Percentiles rank a stretch among this genome's conserved stretches.
phyloP scores from a whole-genome alignment of 208 protist genomes.

The Leishmania amazonensis region DNA sequence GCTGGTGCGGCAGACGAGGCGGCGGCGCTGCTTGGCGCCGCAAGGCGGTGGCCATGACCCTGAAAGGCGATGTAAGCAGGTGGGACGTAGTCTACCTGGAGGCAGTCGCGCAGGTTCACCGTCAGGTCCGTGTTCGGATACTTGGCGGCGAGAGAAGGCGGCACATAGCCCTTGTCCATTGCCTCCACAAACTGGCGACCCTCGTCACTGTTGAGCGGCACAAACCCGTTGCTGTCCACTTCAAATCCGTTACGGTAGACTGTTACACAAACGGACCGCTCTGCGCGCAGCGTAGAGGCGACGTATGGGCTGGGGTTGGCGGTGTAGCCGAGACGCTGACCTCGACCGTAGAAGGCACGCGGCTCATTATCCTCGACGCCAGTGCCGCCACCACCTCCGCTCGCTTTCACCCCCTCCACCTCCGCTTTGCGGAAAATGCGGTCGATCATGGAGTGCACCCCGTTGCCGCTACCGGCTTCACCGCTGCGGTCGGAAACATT shows the following conservation, averaged over 20 bases:
- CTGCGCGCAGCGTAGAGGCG: slow-evolving; percentile 46
- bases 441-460: slow-evolving; percentile 34
- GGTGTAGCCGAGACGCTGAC: slow-evolving; percentile 79
- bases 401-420: slow-evolving; percentile 23
- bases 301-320: slow-evolving; percentile 66
- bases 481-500: not conserved
- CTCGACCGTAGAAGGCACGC: slow-evolving; percentile 74
- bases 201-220: slow-evolving; percentile 51
- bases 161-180: slow-evolving; percentile 68
- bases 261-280: slow-evolving; percentile 51
- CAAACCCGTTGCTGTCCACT: slow-evolving; percentile 53
- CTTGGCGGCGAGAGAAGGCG: slow-evolving; percentile 37
- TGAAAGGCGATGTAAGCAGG: slow-evolving; percentile 59
- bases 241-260: slow-evolving; percentile 73
- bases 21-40: slow-evolving; percentile 2
- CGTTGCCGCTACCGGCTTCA: not conserved
- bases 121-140: slow-evolving; percentile 71
- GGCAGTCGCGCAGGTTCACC: slow-evolving; percentile 63
- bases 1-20: slow-evolving; percentile 10
- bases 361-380: slow-evolving; percentile 10
- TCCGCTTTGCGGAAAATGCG: slow-evolving; percentile 39
- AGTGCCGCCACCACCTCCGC: slow-evolving; percentile 1
- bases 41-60: slow-evolving; percentile 62
- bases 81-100: slow-evolving; percentile 46
- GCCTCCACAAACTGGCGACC: slow-evolving; percentile 49